These are phyloP conservation scores for Adansonia rubrostipa DNA, from an alignment of 441 rosid genomes.

Conservation along the genomic window DNA sequence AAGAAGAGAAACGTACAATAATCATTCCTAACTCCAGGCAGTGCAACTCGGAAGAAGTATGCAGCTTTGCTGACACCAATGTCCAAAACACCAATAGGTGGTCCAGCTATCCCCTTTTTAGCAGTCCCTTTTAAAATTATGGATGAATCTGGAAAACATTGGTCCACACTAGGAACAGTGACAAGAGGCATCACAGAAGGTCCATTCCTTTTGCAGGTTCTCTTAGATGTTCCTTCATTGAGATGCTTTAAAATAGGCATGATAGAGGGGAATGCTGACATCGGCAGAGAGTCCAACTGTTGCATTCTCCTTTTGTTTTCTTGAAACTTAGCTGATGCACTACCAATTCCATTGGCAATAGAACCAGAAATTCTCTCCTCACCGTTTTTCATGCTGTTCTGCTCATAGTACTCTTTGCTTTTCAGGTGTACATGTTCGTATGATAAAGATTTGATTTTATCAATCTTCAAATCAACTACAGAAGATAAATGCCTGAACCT, in stretches of 20 bases:
- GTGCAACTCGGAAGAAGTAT: conserved; percentile 60
- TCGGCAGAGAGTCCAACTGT: conserved; percentile 21
- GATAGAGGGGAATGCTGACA: conserved; percentile 14
- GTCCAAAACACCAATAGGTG: conserved; percentile 57
- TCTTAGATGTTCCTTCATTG: conserved; percentile 24
- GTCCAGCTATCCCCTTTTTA: conserved; percentile 39
- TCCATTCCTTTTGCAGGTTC: conserved; percentile 33
- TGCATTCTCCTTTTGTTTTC: conserved; percentile 43
- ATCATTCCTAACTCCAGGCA: conserved; percentile 63
- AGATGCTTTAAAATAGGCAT: conserved; percentile 15
- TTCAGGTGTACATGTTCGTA: conserved; percentile 33
- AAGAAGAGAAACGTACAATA: conserved; percentile 39
- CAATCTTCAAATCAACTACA: conserved; percentile 47
- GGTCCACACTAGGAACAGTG: conserved; percentile 30
- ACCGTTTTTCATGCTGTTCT: conserved; percentile 16
- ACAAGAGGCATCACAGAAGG: conserved; percentile 29
- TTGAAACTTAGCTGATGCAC: conserved; percentile 30
- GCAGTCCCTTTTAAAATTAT: conserved; percentile 51
- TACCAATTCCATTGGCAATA: conserved; percentile 25
- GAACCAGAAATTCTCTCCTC: conserved; percentile 26
- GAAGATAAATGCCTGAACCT: conserved; percentile 55
- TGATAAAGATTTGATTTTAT: conserved; percentile 38
- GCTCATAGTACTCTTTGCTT: conserved; percentile 33
- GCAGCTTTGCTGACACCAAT: conserved; percentile 63
- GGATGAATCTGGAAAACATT: conserved; percentile 35